phyloP scores from a whole-genome alignment of 495 filamentous ascomycete species.

The Copromyces sp. region DNA sequence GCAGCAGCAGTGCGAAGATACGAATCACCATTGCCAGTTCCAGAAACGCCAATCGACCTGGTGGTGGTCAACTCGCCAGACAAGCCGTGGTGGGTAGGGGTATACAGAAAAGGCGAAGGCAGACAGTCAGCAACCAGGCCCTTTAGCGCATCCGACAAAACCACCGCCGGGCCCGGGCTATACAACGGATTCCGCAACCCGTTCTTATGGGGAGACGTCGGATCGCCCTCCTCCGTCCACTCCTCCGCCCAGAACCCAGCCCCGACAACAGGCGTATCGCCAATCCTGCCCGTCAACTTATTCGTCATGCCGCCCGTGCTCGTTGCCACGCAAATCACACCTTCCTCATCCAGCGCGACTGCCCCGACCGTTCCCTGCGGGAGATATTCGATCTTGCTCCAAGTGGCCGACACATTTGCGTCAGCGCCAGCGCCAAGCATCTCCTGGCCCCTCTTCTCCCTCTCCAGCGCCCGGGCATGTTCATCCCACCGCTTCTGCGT shows the following conservation, averaged over 20 bases:
- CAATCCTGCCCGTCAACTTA: constrained; percentile 74
- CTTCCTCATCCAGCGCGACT: constrained; percentile 63
- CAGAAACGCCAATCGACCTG: constrained; percentile 62
- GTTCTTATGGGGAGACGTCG: constrained; percentile 1
- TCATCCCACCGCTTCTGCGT: constrained; percentile 75
- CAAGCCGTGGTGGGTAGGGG: constrained; percentile 11
- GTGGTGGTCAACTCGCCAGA: constrained; percentile 18
- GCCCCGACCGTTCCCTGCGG: constrained; percentile 80
- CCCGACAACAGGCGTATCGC: constrained; percentile 78
- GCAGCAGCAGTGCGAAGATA: constrained; percentile 68
- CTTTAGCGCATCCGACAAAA: constrained; percentile 29
- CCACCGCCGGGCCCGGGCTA: constrained; percentile 24
- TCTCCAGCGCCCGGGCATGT: constrained; percentile 56
- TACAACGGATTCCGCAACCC: background rate
- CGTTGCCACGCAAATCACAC: constrained; percentile 67
- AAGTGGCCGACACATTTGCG: constrained; percentile 23
- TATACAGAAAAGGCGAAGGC: constrained; percentile 31
- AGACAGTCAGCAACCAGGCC: constrained; percentile 43
- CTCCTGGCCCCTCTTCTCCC: constrained; percentile 26
- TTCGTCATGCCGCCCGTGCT: constrained; percentile 86
- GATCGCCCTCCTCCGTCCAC: constrained; percentile 43
- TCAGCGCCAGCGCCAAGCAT: background rate
- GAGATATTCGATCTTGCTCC: constrained; percentile 49
- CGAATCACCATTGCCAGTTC: constrained; percentile 85
- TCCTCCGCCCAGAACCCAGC: constrained; percentile 88